Evolutionary conservation across 2,329 filamentous ascomycete genomes (phyloP).

Genomic region (Pochonia chlamydosporia): DNA sequence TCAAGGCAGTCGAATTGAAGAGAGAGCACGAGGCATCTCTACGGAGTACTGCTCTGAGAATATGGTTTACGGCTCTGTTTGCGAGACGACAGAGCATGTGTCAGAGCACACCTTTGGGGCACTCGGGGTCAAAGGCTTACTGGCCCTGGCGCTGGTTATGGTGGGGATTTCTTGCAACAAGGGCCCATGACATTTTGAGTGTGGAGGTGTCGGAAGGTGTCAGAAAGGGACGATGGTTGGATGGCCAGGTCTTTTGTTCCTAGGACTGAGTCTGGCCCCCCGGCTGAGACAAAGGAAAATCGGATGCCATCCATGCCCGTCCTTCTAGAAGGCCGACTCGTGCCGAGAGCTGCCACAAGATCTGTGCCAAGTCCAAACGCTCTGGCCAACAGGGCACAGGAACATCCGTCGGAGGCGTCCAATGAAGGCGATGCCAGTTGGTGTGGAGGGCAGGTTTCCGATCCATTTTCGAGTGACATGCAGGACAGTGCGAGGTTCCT

Average conservation of each 20-base stretch:
- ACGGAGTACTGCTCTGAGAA: no score
- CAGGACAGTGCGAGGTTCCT: slow-evolving; percentile 21
- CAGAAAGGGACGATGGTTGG: background rate
- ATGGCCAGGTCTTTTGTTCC: no score
- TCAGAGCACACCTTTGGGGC: no score
- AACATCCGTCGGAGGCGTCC: background rate
- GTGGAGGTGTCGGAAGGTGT: background rate
- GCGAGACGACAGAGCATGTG: no score
- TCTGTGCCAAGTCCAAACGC: background rate
- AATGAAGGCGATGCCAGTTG: background rate
- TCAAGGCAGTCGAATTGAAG: no score
- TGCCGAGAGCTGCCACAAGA: slow-evolving; percentile 2
- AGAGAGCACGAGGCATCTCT: no score
- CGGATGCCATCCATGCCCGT: background rate
- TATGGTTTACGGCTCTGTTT: no score
- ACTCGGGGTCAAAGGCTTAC: no score
- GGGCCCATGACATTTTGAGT: background rate
- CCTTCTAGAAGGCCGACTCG: slow-evolving; percentile 14
- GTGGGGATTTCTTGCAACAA: no score
- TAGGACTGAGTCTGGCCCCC: no score
- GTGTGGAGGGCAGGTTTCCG: slow-evolving; percentile 19
- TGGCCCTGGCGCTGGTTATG: no score
- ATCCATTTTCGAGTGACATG: slow-evolving; percentile 27
- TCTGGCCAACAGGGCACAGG: background rate
- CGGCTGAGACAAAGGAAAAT: background rate